Percentiles rank a stretch among this genome's conserved stretches.
phyloP scores from a whole-genome alignment of 768 basidiomycete species.

The Lentinula edodes region DNA sequence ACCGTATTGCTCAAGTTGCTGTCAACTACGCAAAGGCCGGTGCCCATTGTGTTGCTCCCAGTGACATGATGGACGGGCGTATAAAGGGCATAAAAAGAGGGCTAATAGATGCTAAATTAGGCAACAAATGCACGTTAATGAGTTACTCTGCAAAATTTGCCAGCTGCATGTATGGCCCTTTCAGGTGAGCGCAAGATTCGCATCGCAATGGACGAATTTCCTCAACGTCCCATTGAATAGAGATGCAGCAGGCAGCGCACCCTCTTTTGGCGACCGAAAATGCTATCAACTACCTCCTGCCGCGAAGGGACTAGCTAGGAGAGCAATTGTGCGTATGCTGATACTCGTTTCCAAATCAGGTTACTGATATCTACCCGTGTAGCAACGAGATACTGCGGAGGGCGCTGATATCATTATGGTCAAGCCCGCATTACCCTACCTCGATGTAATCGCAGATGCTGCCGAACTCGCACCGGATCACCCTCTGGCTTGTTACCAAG shows the following conservation, averaged over 20 bases:
- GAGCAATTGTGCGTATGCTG: conserved; percentile 73
- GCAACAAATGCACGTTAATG: conserved; percentile 91
- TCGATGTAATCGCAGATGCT: conserved; percentile 92
- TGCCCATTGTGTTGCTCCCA: conserved; percentile 97
- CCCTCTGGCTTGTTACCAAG: conserved; percentile 96
- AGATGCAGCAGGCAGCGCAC: conserved; percentile 96
- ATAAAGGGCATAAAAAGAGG: conserved; percentile 84
- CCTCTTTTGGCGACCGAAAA: conserved; percentile 91
- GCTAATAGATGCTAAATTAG: conserved; percentile 78
- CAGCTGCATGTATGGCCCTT: conserved; percentile 91
- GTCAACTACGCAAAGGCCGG: conserved; percentile 90
- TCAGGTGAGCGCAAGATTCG: conserved; percentile 53
- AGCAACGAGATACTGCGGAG: conserved; percentile 86
- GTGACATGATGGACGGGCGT: conserved; percentile 99
- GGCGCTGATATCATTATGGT: conserved; percentile 99
- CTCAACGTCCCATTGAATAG: conserved; percentile 30
- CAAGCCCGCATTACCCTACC: conserved; percentile 93
- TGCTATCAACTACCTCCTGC: conserved; percentile 95
- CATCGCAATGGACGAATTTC: not conserved
- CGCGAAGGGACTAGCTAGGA: conserved; percentile 83
- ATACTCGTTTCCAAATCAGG: not conserved
- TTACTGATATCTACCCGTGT: conserved; percentile 7
- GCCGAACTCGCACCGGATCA: conserved; percentile 75
- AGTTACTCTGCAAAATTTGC: conserved; percentile 98
- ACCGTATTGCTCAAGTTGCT: conserved; percentile 90